phyloP scores from a whole-genome alignment of 345 rosid genomes.

The Corchorus olitorius region DNA sequence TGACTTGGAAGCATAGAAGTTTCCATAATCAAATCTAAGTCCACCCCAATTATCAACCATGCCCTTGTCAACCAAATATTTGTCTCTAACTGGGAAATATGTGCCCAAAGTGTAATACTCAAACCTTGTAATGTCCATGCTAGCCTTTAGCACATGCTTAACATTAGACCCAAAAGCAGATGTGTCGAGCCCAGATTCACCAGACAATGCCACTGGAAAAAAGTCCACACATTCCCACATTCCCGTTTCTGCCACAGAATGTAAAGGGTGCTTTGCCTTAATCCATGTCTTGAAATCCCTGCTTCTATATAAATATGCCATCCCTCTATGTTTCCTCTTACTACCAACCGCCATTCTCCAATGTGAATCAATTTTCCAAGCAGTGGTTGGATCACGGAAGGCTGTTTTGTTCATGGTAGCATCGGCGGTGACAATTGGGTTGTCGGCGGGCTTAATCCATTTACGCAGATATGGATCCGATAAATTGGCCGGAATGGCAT shows the following conservation, averaged over 20 bases:
- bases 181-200: conserved; percentile 51
- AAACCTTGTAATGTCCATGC: conserved; percentile 67
- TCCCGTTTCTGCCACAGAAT: conserved; percentile 47
- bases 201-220: conserved; percentile 50
- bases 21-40: conserved; percentile 74
- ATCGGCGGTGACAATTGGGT: conserved; percentile 58
- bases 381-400: conserved; percentile 92
- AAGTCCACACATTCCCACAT: conserved; percentile 96
- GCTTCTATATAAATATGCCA: conserved; percentile 65
- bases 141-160: conserved; percentile 70
- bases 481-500: conserved; percentile 62
- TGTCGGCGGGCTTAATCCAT: conserved; percentile 82
- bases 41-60: conserved; percentile 75
- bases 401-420: conserved; percentile 57
- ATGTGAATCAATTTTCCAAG: conserved; percentile 63
- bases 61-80: conserved; percentile 50
- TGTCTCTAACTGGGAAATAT: conserved; percentile 41
- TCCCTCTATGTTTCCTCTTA: conserved; percentile 51
- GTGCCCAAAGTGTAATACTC: conserved; percentile 77
- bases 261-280: conserved; percentile 68
- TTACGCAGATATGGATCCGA: conserved; percentile 76
- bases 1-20: conserved; percentile 82
- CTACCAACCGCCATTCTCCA: conserved; percentile 73
- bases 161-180: conserved; percentile 27
- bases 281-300: conserved; percentile 65